phyloP scores from a whole-genome alignment of 192 early-diverging fungal species.

The Helicostylum pulchrum region DNA sequence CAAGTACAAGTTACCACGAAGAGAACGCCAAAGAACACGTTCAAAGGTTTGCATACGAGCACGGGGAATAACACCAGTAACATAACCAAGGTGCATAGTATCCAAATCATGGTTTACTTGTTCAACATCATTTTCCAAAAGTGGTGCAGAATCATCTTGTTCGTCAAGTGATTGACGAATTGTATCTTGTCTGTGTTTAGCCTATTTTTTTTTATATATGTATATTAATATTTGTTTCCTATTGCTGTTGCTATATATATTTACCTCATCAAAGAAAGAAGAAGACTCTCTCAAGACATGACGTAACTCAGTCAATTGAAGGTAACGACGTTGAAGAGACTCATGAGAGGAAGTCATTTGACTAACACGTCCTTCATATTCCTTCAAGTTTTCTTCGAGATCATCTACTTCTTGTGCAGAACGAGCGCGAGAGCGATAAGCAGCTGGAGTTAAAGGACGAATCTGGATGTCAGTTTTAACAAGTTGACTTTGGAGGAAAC shows the following conservation, averaged over 20 bases:
- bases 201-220: background rate
- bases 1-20: slow-evolving; percentile 96
- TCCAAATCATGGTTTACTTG: slow-evolving; percentile 24
- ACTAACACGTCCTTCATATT: slow-evolving; percentile 77
- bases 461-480: slow-evolving; percentile 71
- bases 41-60: slow-evolving; percentile 84
- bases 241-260: background rate
- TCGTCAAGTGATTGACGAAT: slow-evolving; percentile 51
- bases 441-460: slow-evolving; percentile 42
- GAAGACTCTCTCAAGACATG: slow-evolving; percentile 87
- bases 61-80: slow-evolving; percentile 93
- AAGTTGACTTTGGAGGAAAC: slow-evolving; percentile 79
- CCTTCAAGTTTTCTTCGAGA: slow-evolving; percentile 74
- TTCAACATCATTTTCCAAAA: slow-evolving; percentile 60
- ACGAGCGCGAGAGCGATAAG: slow-evolving; percentile 57
- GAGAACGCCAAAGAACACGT: slow-evolving; percentile 93
- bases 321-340: slow-evolving; percentile 79
- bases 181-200: slow-evolving; percentile 3
- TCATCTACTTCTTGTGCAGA: slow-evolving; percentile 93
- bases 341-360: slow-evolving; percentile 89
- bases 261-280: slow-evolving; percentile 77
- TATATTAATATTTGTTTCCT: background rate
- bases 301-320: slow-evolving; percentile 87
- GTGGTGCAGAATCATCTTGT: slow-evolving; percentile 49
- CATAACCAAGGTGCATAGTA: slow-evolving; percentile 72